Evolutionary conservation across 2,329 filamentous ascomycete genomes (phyloP).

Genomic region (Fusarium agapanthi): DNA sequence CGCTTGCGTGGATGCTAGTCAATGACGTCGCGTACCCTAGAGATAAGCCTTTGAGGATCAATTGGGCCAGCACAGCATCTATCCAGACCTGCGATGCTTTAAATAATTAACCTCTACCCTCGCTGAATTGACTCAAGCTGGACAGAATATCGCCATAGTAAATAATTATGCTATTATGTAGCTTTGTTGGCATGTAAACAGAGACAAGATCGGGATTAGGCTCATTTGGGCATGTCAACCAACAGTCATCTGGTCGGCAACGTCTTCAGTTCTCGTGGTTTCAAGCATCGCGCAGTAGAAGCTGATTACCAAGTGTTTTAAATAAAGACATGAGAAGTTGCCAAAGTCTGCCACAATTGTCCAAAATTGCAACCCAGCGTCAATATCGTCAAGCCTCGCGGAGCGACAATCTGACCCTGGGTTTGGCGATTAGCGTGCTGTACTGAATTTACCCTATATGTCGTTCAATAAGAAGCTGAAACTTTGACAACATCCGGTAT

Average conservation of each 20-base stretch:
- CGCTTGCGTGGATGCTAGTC: background rate
- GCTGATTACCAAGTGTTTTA: accelerated
- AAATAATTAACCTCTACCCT: accelerated
- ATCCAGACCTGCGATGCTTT: no score
- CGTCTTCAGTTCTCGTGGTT: accelerated
- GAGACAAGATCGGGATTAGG: background rate
- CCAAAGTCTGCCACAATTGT: accelerated
- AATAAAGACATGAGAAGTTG: accelerated
- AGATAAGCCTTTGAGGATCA: background rate
- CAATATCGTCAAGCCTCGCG: accelerated
- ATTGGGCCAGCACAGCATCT: background rate
- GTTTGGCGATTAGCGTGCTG: background rate
- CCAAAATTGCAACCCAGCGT: background rate
- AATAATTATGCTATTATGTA: no score
- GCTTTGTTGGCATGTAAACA: background rate
- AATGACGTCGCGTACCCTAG: background rate
- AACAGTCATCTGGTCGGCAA: background rate
- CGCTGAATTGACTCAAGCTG: accelerated
- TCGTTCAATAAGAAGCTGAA: accelerated
- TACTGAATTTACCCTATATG: accelerated
- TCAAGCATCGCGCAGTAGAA: accelerated
- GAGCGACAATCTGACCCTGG: accelerated
- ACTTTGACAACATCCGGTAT: slow-evolving; percentile 36
- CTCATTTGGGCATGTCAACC: no score
- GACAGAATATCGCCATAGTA: no score